A percentile compares a stretch with the other conserved stretches of the same genome.
Conservation (phyloP, 2,329 filamentous ascomycete species). For the Westerdykella sp. region DNA sequence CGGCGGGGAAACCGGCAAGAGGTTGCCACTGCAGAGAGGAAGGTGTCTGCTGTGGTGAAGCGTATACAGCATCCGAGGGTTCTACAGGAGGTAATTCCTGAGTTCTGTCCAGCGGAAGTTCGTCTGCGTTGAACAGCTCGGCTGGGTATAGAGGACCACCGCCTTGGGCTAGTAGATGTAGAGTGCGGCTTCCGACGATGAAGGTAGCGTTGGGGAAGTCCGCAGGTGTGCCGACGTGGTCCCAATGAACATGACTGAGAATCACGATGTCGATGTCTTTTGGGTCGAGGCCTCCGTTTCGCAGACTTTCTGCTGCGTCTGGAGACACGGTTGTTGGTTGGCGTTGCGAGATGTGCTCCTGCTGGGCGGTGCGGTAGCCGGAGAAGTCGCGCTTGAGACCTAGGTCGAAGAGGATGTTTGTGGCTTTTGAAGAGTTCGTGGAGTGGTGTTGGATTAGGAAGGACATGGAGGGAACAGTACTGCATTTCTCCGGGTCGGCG, state of each 20-base stretch:
- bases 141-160: slow-evolving; percentile 36
- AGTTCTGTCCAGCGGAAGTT: slow-evolving; percentile 39
- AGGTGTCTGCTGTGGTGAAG: slow-evolving; percentile 7
- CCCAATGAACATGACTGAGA: slow-evolving; percentile 52
- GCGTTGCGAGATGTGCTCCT: slow-evolving; percentile 42
- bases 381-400: slow-evolving; percentile 44
- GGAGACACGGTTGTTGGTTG: slow-evolving; percentile 42
- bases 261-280: slow-evolving; percentile 39
- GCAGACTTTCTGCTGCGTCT: slow-evolving; percentile 39
- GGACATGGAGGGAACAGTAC: slow-evolving; percentile 48
- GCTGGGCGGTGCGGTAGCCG: slow-evolving; percentile 41
- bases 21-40: slow-evolving; percentile 34
- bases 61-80: slow-evolving; percentile 16
- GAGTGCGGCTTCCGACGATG: slow-evolving; percentile 42
- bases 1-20: slow-evolving; percentile 41
- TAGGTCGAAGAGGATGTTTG: slow-evolving; percentile 49
- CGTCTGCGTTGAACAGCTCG: slow-evolving; percentile 41
- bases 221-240: slow-evolving; percentile 51
- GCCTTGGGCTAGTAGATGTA: slow-evolving; percentile 23
- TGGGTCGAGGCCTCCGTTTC: slow-evolving; percentile 33
- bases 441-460: slow-evolving; percentile 49
- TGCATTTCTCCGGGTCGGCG: slow-evolving; percentile 39
- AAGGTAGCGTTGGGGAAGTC: slow-evolving; percentile 48
- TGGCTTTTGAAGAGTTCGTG: slow-evolving; percentile 15
- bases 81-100: slow-evolving; percentile 39